Evolutionary conservation across 306 rosid genomes (phyloP), one percentile per base, ranked within the genome.

Genomic region (Carpinus fangiana): DNA sequence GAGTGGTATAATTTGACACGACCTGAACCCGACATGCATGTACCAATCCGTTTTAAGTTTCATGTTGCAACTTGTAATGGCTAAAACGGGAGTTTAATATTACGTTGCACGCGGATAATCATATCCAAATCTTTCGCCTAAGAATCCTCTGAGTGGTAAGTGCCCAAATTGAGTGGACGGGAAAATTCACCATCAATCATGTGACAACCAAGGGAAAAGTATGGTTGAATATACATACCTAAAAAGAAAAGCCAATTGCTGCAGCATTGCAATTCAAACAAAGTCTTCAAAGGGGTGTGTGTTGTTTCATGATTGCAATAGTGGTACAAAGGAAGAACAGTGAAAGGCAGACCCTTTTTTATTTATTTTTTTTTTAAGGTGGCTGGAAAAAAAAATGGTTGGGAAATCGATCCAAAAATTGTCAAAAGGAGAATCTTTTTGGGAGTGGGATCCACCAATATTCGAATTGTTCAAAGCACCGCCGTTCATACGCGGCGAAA

Each of bases 401-500:
- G 12, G 48, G 4, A 6, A 52, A 76, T 12, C 55, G 10, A 53
- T 31, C 64, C 43, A 43, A 38, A 46, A 51, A 2, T 13, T 75
- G 76, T 82, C 52, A 53, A 57, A 57, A 55, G 43, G 54, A 28
- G 83, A 85, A 83, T 87, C 83, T 73, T 20, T 41, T 16, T 54
- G 59, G 31, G 2, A 14, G 86, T 72, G 82, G 87, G 81, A 64
- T 81, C 86, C 74, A 20, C 48, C 46, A 69, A 43, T 73, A 76
- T 78, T 78, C 66, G 13, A 55, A 73, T 20, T 77, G 75, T 70
- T 73, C 48, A 74, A 87, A 79, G 85, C 86, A 84, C 80, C 81
- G 79, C 81, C 88, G 88, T 82, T 64, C 28, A 43, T 75, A 84
- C 83, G 96, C 87, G 89, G 93, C 90, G 88, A 89, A 83, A 68